Evolutionary conservation across 495 filamentous ascomycete species (phyloP).

Genomic region (Daldinia childiae): DNA sequence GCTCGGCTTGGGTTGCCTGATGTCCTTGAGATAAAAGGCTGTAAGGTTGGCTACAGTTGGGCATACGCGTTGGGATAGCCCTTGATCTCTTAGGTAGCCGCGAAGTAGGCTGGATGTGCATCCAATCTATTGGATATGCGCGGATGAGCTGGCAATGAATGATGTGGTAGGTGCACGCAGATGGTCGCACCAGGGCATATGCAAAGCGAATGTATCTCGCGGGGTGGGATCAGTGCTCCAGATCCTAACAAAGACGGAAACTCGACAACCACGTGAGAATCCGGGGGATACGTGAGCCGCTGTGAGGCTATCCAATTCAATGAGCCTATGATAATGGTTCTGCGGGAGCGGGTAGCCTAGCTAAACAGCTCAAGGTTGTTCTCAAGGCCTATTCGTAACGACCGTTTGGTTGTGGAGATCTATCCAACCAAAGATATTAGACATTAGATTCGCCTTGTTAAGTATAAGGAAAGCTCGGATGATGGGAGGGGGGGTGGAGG

Average conservation of each 20-base stretch:
- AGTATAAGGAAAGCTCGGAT: conserved; percentile 51
- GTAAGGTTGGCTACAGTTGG: conserved; percentile 50
- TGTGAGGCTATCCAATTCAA: conserved; percentile 44
- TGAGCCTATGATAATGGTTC: conserved; percentile 34
- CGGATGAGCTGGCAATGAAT: conserved; percentile 66
- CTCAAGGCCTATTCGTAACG: conserved; percentile 45
- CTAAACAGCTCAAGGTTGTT: conserved; percentile 51
- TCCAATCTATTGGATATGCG: conserved; percentile 66
- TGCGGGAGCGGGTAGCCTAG: conserved; percentile 48
- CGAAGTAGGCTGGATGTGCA: conserved; percentile 62
- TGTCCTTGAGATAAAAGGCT: conserved; percentile 46
- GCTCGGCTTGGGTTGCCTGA: conserved; percentile 43
- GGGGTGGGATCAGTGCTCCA: conserved; percentile 60
- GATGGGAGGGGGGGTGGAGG: conserved; percentile 48
- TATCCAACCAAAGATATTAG: conserved; percentile 60
- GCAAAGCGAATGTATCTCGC: conserved; percentile 65
- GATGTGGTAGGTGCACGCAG: conserved; percentile 61
- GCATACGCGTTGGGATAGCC: conserved; percentile 54
- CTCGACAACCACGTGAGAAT: conserved; percentile 58
- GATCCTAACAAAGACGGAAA: conserved; percentile 48
- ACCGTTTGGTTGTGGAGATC: conserved; percentile 48
- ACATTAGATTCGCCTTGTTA: conserved; percentile 57
- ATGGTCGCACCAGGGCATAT: conserved; percentile 66
- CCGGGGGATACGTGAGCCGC: conserved; percentile 44
- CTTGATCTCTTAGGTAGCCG: conserved; percentile 59